Base-by-base conservation (phyloP, 441 rosid species). In the Cnidoscolus chayamansa region DNA sequence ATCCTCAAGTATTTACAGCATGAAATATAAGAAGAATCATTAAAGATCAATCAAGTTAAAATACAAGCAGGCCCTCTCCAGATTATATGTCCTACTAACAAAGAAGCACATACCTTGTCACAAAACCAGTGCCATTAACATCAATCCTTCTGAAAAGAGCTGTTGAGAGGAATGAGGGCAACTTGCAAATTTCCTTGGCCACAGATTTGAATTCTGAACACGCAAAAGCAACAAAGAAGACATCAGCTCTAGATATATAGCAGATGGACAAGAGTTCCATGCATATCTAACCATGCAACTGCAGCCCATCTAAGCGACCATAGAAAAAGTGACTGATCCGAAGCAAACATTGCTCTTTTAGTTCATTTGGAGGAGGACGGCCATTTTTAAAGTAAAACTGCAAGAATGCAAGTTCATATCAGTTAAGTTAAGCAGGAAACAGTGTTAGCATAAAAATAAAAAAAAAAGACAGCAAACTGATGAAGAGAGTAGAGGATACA, bases 351-450 rank as follows among this genome's bases (percentile, higher is more conserved):
- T 89, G 95, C 67, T 96, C 98, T 70, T 88, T 96, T 3, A 91
- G 79, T 70, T 91, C 99, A 76, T 86, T 87, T 59, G 99, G 92
- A 17, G 92, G 84, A 13, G 98, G 97, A 1, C 88, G 93, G 0
- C 99, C 99, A 80, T 91, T 82, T 86, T 86, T 85, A 79, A 96
- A 96, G 80, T 96, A 96, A 83, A 96, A 96, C 99, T 93, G 82
- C 80, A 82, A 72, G 30, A 40, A 40, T 40, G 45, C 45, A 40
- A 40, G 45, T 40, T 40, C 7, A 67, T 54, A 69, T 67, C 32
- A 75, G 62, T 45, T 12, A 51, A 61, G 70, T 76, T 25, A 25
- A 51, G 20, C 40, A 54, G 47, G 50, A 74, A 74, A 63, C 7
- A 25, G 51, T 59, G 2, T n/a, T 19, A 9, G 72, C 66, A 19